Evolutionary conservation across 2,329 filamentous ascomycete species (phyloP).

Genomic region (Verticillium nonalfalfae): DNA sequence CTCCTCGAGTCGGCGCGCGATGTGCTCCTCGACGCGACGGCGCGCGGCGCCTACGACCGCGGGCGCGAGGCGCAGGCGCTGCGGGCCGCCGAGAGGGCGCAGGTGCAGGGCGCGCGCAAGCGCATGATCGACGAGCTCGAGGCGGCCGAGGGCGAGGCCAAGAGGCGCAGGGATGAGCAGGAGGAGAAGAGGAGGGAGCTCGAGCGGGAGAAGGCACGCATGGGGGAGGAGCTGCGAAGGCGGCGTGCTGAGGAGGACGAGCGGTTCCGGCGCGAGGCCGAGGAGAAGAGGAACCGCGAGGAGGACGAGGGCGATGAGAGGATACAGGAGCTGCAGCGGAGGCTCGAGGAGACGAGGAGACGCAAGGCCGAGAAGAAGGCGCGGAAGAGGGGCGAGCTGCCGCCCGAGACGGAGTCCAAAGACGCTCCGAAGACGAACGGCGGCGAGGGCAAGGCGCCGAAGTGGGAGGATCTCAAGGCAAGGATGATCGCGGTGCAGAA

Average conservation of each 20-base stretch:
- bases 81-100: conserved; percentile 63
- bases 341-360: conserved; percentile 28
- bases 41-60: conserved; percentile 73
- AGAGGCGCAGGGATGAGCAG: conserved; percentile 47
- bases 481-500: conserved; percentile 27
- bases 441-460: conserved; percentile 1
- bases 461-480: conserved; percentile 12
- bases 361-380: conserved; percentile 29
- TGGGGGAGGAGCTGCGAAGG: conserved; percentile 25
- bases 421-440: background rate
- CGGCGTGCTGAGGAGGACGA: conserved; percentile 30
- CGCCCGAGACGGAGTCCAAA: background rate
- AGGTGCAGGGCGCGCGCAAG: conserved; percentile 66
- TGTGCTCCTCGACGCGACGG: conserved; percentile 64
- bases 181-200: conserved; percentile 27
- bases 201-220: conserved; percentile 27
- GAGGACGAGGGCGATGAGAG: conserved; percentile 20
- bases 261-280: conserved; percentile 32
- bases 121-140: conserved; percentile 85
- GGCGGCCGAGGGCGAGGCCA: conserved; percentile 62
- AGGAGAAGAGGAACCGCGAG: conserved; percentile 27
- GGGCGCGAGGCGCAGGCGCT: conserved; percentile 65
- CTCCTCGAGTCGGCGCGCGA: conserved; percentile 81
- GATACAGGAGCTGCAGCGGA: conserved; percentile 11
- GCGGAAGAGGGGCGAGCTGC: conserved; percentile 14